These are phyloP conservation scores for Fusarium beomiforme DNA, from an alignment of 2,329 filamentous ascomycete species.

Conservation along the genomic window DNA sequence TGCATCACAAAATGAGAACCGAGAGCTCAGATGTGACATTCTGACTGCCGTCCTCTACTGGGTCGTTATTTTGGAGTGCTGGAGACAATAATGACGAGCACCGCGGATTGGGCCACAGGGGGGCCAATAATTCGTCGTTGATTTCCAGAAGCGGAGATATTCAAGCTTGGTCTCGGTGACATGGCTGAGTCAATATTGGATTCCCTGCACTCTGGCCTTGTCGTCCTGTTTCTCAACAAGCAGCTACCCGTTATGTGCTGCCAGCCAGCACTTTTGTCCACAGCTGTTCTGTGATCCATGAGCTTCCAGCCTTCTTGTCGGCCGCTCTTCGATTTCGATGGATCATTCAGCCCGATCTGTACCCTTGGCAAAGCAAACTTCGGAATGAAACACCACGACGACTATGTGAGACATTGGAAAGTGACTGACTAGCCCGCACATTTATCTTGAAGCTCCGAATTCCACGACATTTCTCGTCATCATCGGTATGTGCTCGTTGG, in stretches of 20 bases:
- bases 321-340: constrained; percentile 7
- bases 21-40: constrained; percentile 36
- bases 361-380: background rate
- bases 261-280: constrained; percentile 21
- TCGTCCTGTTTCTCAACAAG: constrained; percentile 23
- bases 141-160: constrained; percentile 10
- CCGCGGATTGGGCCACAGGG: constrained; percentile 17
- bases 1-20: constrained; percentile 33
- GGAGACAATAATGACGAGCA: constrained; percentile 15
- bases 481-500: constrained; percentile 27
- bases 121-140: constrained; percentile 10
- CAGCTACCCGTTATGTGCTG: constrained; percentile 31
- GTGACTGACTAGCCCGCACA: constrained; percentile 4
- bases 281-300: background rate
- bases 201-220: constrained; percentile 24
- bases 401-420: constrained; percentile 33
- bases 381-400: constrained; percentile 32
- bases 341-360: constrained; percentile 13
- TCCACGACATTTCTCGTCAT: constrained; percentile 18
- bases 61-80: constrained; percentile 12
- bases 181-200: constrained; percentile 18
- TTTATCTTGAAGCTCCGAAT: constrained; percentile 23
- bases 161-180: background rate
- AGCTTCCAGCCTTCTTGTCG: constrained; percentile 9
- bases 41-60: constrained; percentile 32